These are phyloP conservation scores for Rhizoclosmatium globosum DNA, from an alignment of 192 early-diverging fungal species.

Conservation along the genomic window DNA sequence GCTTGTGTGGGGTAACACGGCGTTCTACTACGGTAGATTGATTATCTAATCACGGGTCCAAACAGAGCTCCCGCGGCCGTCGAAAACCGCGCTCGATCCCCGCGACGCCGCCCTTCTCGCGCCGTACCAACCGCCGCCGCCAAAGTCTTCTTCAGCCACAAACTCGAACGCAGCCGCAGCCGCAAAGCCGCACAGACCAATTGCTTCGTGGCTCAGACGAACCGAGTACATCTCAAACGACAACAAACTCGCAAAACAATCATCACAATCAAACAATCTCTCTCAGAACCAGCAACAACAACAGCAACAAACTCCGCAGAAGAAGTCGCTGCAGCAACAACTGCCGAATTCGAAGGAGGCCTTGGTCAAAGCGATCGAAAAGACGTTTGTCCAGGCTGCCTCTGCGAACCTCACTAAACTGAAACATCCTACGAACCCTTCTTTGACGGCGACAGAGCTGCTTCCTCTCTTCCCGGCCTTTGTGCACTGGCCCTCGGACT, in stretches of 20 bases:
- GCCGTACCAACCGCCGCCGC: conserved; percentile 17
- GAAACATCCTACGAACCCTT: conserved; percentile 44
- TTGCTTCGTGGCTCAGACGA: conserved; percentile 43
- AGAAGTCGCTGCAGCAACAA: background rate
- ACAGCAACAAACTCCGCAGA: background rate
- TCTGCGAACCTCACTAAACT: conserved; percentile 21
- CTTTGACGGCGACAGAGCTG: conserved; percentile 40
- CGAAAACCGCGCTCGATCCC: conserved; percentile 5
- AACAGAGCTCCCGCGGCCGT: background rate
- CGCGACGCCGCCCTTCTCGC: conserved; percentile 24
- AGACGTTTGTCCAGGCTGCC: conserved; percentile 37
- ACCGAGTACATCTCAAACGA: conserved; percentile 40
- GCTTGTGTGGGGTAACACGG: background rate
- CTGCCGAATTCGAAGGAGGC: background rate
- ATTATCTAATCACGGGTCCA: background rate
- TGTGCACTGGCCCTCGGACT: conserved; percentile 36
- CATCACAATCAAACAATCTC: background rate
- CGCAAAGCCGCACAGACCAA: conserved; percentile 4
- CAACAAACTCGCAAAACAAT: background rate
- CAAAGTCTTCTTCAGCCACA: background rate
- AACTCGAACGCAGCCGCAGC: background rate
- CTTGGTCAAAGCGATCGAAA: conserved; percentile 30
- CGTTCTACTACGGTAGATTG: background rate
- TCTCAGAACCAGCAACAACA: background rate
- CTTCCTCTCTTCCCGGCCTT: conserved; percentile 49